Conservation (phyloP, 768 basidiomycete genomes). For the Boletus vermiculosoides region DNA sequence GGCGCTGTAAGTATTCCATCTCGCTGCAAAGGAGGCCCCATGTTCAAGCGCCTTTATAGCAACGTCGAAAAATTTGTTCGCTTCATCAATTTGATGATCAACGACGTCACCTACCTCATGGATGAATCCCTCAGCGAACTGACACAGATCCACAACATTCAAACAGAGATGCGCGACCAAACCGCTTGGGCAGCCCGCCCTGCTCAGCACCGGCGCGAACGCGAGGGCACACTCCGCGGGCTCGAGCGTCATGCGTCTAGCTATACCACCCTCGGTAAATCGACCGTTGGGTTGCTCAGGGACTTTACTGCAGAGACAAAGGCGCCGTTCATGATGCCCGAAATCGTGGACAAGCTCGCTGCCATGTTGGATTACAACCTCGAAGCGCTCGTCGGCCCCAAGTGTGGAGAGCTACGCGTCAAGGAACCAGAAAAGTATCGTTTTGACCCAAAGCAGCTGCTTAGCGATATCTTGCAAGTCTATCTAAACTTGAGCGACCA, state of each 20-base stretch:
- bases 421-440: conserved; percentile 83
- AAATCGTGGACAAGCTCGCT: conserved; percentile 92
- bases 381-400: conserved; percentile 83
- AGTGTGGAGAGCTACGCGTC: conserved; percentile 82
- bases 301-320: conserved; percentile 91
- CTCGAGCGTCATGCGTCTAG: conserved; percentile 83
- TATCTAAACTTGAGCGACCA: conserved; percentile 86
- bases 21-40: background rate
- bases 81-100: conserved; percentile 97
- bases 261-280: conserved; percentile 83
- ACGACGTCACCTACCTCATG: conserved; percentile 97
- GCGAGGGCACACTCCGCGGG: conserved; percentile 70
- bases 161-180: conserved; percentile 79
- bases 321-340: conserved; percentile 91
- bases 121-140: conserved; percentile 93
- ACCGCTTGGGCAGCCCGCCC: conserved; percentile 67
- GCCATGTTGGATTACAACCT: conserved; percentile 97
- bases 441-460: conserved; percentile 79
- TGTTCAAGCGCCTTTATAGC: conserved; percentile 38
- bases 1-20: conserved; percentile 54
- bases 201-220: conserved; percentile 76
- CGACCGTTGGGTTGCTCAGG: conserved; percentile 87
- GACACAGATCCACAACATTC: conserved; percentile 82
- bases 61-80: conserved; percentile 91
- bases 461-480: conserved; percentile 86